Base-by-base conservation (phyloP, 192 early-diverging fungal species). In the Coemansia sp. region DNA sequence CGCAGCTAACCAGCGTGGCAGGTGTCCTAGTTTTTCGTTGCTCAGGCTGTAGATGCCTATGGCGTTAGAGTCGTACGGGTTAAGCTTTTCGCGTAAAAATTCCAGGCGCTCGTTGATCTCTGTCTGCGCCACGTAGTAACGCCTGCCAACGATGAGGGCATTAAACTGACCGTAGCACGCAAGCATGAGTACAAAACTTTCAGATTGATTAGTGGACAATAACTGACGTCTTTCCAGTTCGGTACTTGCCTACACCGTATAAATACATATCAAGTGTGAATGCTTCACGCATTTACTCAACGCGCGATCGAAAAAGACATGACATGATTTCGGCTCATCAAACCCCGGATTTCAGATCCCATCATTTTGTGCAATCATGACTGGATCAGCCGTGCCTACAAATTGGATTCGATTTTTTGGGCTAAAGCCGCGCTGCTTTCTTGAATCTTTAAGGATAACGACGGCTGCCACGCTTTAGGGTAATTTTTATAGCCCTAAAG, bases 401-500 rank as follows among this genome's bases (percentile, higher is more conserved):
- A 69, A 69, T 58, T 3, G 15, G n/a, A 44, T 47, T 10, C 15
- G 11, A 31, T 9, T 27, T 27, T 13, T 49, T 46, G 55, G 53
- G 67, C 55, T 46, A 66, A 47, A 41, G 68, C 68, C 61, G 61
- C 61, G 61, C 22, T 18, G 16, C 12, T 2, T 31, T 11, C 31
- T 44, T n/a, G 15, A n/a, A 12, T 38, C 31, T 69, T 61, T 61
- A 75, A 75, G 64, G 52, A 67, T 69, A 31, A 81, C 79, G 79
- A 81, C 73, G 79, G 73, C 70, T 81, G 79, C 73, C 73, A 81
- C 79, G 79, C 75, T 75, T 75, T 75, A 50, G 41, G 60, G 36
- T 55, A 22, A 13, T 33, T 49, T 49, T 58, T 18, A 64, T 81
- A 70, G 66, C 52, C 69, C 68, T 43, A 72, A 73, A 81, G 75